These are phyloP conservation scores for Xenosphaeropsis pyriputrescens DNA, from an alignment of 2,329 filamentous ascomycete species.

Conservation along the genomic window DNA sequence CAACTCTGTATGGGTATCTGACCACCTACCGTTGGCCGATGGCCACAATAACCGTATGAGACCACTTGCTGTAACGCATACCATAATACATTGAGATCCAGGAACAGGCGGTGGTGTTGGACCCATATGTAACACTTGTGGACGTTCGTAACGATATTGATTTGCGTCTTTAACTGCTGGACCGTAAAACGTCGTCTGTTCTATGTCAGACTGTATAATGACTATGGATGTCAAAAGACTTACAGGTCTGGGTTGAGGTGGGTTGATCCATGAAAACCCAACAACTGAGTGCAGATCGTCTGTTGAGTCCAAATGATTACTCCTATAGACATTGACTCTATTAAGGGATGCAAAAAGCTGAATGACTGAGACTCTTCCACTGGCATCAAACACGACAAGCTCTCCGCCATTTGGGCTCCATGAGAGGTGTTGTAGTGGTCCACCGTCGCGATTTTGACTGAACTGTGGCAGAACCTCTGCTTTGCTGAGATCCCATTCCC, in stretches of 20 bases:
- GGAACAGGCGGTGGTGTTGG: slow-evolving; percentile 23
- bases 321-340: slow-evolving; percentile 45
- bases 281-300: slow-evolving; percentile 68
- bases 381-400: slow-evolving; percentile 67
- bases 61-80: slow-evolving; percentile 65
- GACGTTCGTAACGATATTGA: slow-evolving; percentile 53
- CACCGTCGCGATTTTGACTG: slow-evolving; percentile 42
- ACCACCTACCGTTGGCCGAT: slow-evolving; percentile 56
- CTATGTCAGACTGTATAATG: neutral
- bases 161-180: slow-evolving; percentile 48
- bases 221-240: slow-evolving; percentile 2
- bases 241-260: slow-evolving; percentile 14
- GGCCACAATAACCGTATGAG: slow-evolving; percentile 64
- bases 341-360: slow-evolving; percentile 61
- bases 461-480: slow-evolving; percentile 50
- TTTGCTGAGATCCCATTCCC: slow-evolving; percentile 62
- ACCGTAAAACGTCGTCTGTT: slow-evolving; percentile 34
- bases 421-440: slow-evolving; percentile 62
- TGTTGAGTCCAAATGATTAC: slow-evolving; percentile 49
- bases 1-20: slow-evolving; percentile 59
- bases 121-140: slow-evolving; percentile 48
- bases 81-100: slow-evolving; percentile 3
- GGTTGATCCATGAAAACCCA: slow-evolving; percentile 68
- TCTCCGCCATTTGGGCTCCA: slow-evolving; percentile 69
- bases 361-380: slow-evolving; percentile 64